Base-by-base conservation (phyloP, 164 flowering plant species). In the Magnolia officinalis region DNA sequence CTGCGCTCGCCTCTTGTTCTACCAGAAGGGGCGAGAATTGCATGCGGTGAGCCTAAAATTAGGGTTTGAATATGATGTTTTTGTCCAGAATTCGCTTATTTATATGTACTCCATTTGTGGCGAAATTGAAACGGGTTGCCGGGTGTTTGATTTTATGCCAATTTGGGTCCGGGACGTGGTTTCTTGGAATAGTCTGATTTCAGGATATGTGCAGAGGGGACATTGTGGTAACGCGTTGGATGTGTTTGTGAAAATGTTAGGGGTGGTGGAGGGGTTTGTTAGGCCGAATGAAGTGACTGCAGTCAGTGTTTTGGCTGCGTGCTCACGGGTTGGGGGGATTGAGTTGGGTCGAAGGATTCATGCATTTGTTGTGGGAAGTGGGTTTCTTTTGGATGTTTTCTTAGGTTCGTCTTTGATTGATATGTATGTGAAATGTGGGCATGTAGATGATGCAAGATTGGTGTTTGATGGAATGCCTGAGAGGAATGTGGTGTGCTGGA, bases 171-270 rank as follows among this genome's bases (percentile, higher is more conserved):
- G 82, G 21, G 83, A 83, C 61, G 80, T 80, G 26, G 83, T 80
- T 52, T 67, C 86, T 23, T 84, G 84, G 83, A 82, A 84, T 26
- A 80, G 83, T 80, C 67, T 84, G 78, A 78, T 84, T 19, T 80
- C 83, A 20, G 85, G 83, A 26, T 80, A 76, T 58, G 19, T 83
- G 79, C 82, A 77, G 72, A 37, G 71, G 4, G 72, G 66, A 10
- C 58, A 45, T 3, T 72, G 73, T 65, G 20, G 31, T 21, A 71
- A 78, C 21, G 84, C 83, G n/a, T 50, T 84, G 63, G 19, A 74
- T 23, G 67, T 82, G 72, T 82, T 82, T 50, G 78, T 66, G 26
- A 19, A 66, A 19, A 81, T 81, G 83, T 37, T 37, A 37, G 59
- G 67, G 63, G 72, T 11, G 37, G 45, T 11, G 8, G 58, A 45